Evolutionary conservation across 768 basidiomycete species (phyloP).

Genomic region (Amanita pseudoporphyria): DNA sequence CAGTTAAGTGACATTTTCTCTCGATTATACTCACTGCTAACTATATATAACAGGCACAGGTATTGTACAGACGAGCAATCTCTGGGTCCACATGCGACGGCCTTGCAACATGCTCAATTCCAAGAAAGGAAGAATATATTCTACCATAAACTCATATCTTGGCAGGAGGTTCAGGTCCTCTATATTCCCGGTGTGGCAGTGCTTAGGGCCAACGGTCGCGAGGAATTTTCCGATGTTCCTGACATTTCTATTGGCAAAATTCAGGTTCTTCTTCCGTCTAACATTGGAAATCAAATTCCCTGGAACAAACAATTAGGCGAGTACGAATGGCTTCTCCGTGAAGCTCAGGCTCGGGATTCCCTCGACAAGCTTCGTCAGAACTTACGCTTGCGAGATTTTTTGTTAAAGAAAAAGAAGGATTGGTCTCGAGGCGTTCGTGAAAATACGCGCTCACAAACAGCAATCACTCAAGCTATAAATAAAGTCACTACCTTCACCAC

Average conservation of each 20-base stretch:
- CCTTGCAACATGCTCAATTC: neutral
- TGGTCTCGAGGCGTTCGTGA: neutral
- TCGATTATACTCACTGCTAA: neutral
- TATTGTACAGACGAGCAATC: neutral
- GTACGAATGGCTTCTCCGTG: slow-evolving; percentile 3
- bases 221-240: neutral
- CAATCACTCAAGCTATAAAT: neutral
- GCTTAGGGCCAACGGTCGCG: neutral
- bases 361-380: neutral
- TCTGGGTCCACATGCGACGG: neutral
- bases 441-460: neutral
- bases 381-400: neutral
- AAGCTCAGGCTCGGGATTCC: neutral
- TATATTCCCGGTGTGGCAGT: neutral
- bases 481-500: neutral
- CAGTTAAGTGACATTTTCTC: neutral
- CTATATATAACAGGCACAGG: neutral
- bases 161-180: neutral
- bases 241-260: neutral
- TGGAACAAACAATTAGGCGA: neutral
- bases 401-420: neutral
- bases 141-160: neutral
- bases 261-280: slow-evolving; percentile 3
- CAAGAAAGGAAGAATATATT: neutral
- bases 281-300: neutral